These are phyloP conservation scores for Saccharomycopsis schoenii DNA, from an alignment of 805 yeast species.

Conservation along the genomic window DNA sequence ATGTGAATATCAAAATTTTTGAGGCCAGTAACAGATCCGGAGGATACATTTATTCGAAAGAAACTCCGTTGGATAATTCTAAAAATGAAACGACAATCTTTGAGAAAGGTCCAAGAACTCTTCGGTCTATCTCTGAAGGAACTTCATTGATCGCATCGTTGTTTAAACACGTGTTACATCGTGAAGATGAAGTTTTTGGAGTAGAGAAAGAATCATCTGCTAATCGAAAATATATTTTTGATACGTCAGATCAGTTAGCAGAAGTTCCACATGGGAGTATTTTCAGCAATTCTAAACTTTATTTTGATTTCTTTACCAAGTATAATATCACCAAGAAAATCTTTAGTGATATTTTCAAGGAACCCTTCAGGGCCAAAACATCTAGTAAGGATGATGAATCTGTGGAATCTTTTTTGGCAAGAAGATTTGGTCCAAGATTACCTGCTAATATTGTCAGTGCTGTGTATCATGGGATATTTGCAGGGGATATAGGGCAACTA, in stretches of 20 bases:
- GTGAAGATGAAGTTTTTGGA: conserved; percentile 43
- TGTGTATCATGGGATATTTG: conserved; percentile 80
- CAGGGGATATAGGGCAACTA: conserved; percentile 62
- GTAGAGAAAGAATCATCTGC: conserved; percentile 51
- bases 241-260: conserved; percentile 34
- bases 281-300: conserved; percentile 22
- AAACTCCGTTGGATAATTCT: conserved; percentile 17
- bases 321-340: conserved; percentile 39
- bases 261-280: conserved; percentile 38
- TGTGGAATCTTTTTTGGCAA: conserved; percentile 50
- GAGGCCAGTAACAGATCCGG: conserved; percentile 54
- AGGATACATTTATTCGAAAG: conserved; percentile 64
- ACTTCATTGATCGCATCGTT: conserved; percentile 58
- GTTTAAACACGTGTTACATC: conserved; percentile 33
- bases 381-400: conserved; percentile 46
- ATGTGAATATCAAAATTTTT: conserved; percentile 49
- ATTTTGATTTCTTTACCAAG: conserved; percentile 26
- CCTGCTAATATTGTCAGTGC: conserved; percentile 60
- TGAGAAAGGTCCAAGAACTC: conserved; percentile 88
- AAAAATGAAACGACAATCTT: conserved; percentile 28
- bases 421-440: conserved; percentile 54
- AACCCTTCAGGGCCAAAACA: conserved; percentile 20
- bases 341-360: conserved; percentile 36
- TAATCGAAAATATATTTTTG: conserved; percentile 60
- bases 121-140: conserved; percentile 77